A percentile compares a stretch with the other conserved stretches of the same genome.
These are phyloP conservation scores for Stereum hirsutum DNA, from an alignment of 1,284 basidiomycete genomes.

Conservation along the genomic window DNA sequence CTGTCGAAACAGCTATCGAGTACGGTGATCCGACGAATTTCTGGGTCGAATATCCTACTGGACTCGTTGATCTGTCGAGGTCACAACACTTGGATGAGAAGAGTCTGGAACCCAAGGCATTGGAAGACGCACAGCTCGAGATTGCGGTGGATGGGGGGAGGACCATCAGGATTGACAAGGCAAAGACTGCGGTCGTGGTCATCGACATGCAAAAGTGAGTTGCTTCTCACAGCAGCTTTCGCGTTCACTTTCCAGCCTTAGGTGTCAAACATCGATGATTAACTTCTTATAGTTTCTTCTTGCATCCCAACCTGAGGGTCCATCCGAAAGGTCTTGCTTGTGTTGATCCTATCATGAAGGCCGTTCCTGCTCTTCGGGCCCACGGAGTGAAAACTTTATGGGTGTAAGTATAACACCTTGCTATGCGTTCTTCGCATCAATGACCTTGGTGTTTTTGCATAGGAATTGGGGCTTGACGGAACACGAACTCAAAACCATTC, in stretches of 20 bases:
- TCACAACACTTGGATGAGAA: slow-evolving; percentile 25
- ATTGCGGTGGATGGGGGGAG: slow-evolving; percentile 43
- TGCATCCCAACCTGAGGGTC: slow-evolving; percentile 49
- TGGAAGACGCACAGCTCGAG: slow-evolving; percentile 32
- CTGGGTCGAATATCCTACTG: slow-evolving; percentile 62
- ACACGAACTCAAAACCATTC: slow-evolving; percentile 50
- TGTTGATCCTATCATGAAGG: slow-evolving; percentile 43
- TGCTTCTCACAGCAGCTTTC: too few species aligned
- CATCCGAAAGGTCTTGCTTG: slow-evolving; percentile 51
- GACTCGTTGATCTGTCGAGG: slow-evolving; percentile 52
- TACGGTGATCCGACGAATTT: slow-evolving; percentile 48
- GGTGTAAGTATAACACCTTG: slow-evolving; percentile 34
- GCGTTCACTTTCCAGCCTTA: too few species aligned
- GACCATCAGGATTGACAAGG: slow-evolving; percentile 38
- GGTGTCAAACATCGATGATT: background rate
- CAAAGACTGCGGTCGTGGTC: slow-evolving; percentile 45
- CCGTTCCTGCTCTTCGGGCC: slow-evolving; percentile 38
- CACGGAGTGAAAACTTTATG: slow-evolving; percentile 55
- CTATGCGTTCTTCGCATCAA: slow-evolving; percentile 3
- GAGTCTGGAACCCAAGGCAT: slow-evolving; percentile 2
- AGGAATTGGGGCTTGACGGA: slow-evolving; percentile 68
- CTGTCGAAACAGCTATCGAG: slow-evolving; percentile 32
- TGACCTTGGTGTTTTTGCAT: slow-evolving; percentile 2
- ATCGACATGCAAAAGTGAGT: slow-evolving; percentile 70
- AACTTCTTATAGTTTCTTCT: slow-evolving; percentile 42